Base-by-base conservation (phyloP, 1,284 basidiomycete genomes). In the Puccinia polysora region DNA sequence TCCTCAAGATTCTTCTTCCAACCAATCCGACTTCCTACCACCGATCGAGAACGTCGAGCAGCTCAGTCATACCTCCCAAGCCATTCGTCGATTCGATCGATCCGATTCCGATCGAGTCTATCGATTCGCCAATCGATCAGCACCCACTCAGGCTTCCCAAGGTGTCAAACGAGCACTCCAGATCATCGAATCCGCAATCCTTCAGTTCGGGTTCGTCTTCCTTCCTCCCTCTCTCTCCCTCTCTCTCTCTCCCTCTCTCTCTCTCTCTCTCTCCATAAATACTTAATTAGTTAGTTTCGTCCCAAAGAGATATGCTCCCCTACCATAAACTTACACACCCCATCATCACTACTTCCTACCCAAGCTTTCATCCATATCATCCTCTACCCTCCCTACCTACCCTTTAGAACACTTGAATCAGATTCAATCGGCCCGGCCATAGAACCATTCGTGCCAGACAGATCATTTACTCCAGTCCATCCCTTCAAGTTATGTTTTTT, bases 131-230 rank as follows among this genome's bases (percentile, higher is more conserved):
- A 25, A 62, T 38, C 4, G n/a, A 4, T 10, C n/a, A 25, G 3
- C 38, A 28, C 59, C 59, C 6, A 62, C 59, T 36, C 38, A 18
- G 8, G 36, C 45, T 40, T 62, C 59, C 25, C 38, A 40, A 3
- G 36, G 5, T 5, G 56, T 69, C n/a, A 50, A 49, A 30, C 67
- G 50, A 34, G 67, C 67, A 14, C 56, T 69, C 28, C 43, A 69
- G 5, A 50, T 59, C 14, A 67, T 67, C 52, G 52, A 67, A 58
- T n/a, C 36, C 34, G 49, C 65, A 8, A 67, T 67, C 25, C 20
- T 67, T 23, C 49, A 43, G 23, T 67, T 56, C 32, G 65, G 65
- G 65, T 67, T n/a, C 40, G 53, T 20, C 25, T 20, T 28, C 25
- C 45, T 2, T 14, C n/a, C 52, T 38, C 2, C 12, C 40, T 45